Evolutionary conservation across 1,284 basidiomycete species (phyloP).

Genomic region (Microbotryum silenes-acaulis): DNA sequence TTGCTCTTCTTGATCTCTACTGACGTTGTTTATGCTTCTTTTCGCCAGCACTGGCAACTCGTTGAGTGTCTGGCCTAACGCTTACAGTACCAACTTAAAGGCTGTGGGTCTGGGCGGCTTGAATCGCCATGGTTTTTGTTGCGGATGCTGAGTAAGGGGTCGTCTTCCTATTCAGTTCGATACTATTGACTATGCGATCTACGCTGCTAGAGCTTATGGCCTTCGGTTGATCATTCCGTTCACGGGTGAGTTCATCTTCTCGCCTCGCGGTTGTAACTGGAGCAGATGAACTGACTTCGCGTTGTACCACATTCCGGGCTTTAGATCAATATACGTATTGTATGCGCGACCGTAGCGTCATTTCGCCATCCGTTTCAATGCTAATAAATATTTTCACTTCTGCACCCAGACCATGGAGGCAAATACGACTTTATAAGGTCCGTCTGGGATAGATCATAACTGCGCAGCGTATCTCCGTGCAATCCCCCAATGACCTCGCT

Average conservation of each 20-base stretch:
- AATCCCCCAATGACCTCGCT: no score
- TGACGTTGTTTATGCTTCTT: conserved; percentile 1
- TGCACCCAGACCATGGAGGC: conserved; percentile 26
- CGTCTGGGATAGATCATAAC: background rate
- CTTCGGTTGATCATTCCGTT: conserved; percentile 42
- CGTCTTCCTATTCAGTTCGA: conserved; percentile 31
- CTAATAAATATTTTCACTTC: background rate
- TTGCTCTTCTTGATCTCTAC: background rate
- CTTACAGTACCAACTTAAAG: conserved; percentile 35
- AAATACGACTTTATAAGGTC: conserved; percentile 32
- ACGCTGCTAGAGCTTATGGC: conserved; percentile 40
- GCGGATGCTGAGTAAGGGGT: background rate
- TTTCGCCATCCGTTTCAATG: background rate
- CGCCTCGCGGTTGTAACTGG: background rate
- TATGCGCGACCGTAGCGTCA: background rate
- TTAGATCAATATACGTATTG: conserved; percentile 30
- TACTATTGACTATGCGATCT: conserved; percentile 42
- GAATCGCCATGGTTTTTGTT: background rate
- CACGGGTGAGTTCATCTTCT: conserved; percentile 30
- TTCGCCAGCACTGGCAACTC: conserved; percentile 4
- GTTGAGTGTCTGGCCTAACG: conserved; percentile 25
- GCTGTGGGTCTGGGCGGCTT: conserved; percentile 16
- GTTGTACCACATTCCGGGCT: no score
- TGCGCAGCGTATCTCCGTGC: no score
- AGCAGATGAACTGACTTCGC: background rate